Evolutionary conservation across 495 filamentous ascomycete genomes (phyloP), one percentile per base, ranked within the genome.

Genomic region (Aspergillus biplanus): DNA sequence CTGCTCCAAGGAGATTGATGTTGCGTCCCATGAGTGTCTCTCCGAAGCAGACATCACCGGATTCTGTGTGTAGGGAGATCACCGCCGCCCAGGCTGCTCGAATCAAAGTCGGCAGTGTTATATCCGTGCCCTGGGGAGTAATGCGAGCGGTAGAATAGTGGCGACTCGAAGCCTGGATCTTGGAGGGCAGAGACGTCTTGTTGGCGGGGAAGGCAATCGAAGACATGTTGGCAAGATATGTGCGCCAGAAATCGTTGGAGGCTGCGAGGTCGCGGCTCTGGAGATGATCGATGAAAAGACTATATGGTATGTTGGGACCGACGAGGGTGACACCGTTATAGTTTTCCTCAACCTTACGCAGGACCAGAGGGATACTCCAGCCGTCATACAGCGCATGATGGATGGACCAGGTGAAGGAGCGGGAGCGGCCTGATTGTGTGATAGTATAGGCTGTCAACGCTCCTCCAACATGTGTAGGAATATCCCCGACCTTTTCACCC

Each of bases 351-450:
- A 89, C 80, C 59, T 80, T 80, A 21, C 83, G 76, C 50, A 87
- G 74, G n/a, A 89, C 74, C 18, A 85, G 72, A 15, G 81, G 79
- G 71, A 89, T 78, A 15, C 81, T 87, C 85, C 87, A 90, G 8
- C 87, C 89, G 69, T 92, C 90, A 57, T 90, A 92, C 0, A 92
- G 70, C 1, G 86, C 85, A 61, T 92, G 90, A 56, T 92, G 89
- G 47, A 87, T 81, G 2, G 84, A 86, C 75, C 87, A 83, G 0
- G 88, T 81, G 48, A 91, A 85, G 63, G 64, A 34, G 62, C 37
- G n/a, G 68, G 65, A 6, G 67, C 71, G 7, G 52, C 48, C 62
- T 1, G 74, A 59, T 33, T 73, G 59, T 5, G 87, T 71, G 6
- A 89, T 74, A 0, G 78, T 81, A 61, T 85, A 89, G n/a, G 79